phyloP scores from a whole-genome alignment of 352 stramenopile species.

The Blastocystis sp. region DNA sequence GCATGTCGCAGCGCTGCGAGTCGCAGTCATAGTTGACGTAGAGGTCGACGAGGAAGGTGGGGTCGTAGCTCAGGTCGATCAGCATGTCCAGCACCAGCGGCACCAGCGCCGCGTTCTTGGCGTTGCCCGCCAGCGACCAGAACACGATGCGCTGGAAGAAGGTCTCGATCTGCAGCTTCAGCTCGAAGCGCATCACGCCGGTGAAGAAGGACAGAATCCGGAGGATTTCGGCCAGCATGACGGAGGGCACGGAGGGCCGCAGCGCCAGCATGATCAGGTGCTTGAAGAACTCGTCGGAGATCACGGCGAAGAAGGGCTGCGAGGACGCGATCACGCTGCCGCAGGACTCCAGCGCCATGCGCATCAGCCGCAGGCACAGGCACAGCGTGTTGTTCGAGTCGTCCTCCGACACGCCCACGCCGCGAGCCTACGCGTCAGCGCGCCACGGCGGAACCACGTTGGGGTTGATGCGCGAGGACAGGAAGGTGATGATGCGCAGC shows the following conservation, averaged over 20 bases:
- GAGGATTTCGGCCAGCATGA: conserved; percentile 57
- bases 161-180: conserved; percentile 63
- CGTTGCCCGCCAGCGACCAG: conserved; percentile 17
- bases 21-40: conserved; percentile 71
- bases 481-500: conserved; percentile 64
- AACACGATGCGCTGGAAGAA: conserved; percentile 67
- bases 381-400: conserved; percentile 65
- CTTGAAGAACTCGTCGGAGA: conserved; percentile 69
- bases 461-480: conserved; percentile 62
- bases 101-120: conserved; percentile 36
- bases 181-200: conserved; percentile 28
- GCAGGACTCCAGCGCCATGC: conserved; percentile 64
- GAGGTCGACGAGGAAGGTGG: conserved; percentile 67
- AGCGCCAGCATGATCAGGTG: conserved; percentile 62
- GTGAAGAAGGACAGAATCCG: conserved; percentile 66
- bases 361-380: conserved; percentile 62
- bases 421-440: conserved; percentile 22
- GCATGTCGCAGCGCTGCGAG: conserved; percentile 61
- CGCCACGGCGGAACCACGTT: not conserved
- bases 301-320: conserved; percentile 42
- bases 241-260: not conserved
- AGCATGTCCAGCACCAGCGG: conserved; percentile 67
- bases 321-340: conserved; percentile 57
- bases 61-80: conserved; percentile 63
- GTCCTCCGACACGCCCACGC: conserved; percentile 66